Conservation (phyloP, 2,329 filamentous ascomycete species). For the Ciborinia camelliae region DNA sequence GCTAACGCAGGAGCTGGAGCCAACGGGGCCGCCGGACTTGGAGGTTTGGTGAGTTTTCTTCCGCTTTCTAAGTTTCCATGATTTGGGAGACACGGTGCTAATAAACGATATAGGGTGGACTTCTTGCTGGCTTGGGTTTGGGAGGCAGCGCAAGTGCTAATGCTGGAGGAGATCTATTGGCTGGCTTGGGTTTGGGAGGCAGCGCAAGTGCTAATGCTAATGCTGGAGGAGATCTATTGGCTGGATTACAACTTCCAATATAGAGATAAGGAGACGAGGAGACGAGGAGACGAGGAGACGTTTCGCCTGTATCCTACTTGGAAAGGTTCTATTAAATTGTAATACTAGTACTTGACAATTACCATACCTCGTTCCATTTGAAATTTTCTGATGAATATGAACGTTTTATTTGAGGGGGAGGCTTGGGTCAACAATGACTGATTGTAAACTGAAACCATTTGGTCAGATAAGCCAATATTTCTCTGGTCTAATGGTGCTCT, state of each 20-base stretch:
- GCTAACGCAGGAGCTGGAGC: too few species aligned
- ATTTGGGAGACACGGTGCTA: neutral
- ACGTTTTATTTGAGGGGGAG: neutral
- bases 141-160: neutral
- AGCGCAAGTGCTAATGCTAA: neutral
- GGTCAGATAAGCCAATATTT: neutral
- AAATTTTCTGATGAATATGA: neutral
- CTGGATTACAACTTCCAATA: neutral
- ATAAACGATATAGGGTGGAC: neutral
- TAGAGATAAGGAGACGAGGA: neutral
- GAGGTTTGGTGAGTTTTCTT: neutral
- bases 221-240: neutral
- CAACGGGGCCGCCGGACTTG: neutral
- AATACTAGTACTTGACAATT: neutral
- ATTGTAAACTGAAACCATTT: neutral
- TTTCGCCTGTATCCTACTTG: neutral
- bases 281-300: neutral
- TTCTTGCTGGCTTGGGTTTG: neutral
- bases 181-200: neutral
- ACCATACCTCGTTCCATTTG: neutral
- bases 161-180: neutral
- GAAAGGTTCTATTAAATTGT: neutral
- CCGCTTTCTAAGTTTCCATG: neutral
- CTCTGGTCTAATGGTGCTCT: neutral
- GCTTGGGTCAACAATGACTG: neutral